Evolutionary conservation across 2,329 filamentous ascomycete genomes (phyloP), one percentile per base, ranked within the genome.

Genomic region (Trichoderma guizhouense): DNA sequence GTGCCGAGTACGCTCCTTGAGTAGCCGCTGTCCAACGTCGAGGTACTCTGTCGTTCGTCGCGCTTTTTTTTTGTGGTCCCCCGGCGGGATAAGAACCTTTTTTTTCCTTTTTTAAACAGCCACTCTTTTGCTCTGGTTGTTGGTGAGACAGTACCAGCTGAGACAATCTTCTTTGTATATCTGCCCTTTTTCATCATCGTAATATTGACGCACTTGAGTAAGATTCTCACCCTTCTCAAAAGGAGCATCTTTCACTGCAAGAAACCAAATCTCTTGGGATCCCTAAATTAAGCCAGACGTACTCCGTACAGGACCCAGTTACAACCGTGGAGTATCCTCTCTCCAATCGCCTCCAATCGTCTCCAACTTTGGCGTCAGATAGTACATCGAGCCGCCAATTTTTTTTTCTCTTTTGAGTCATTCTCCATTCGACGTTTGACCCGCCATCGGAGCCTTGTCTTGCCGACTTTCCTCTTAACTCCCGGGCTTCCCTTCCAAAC

Each of bases 81-180:
- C 57, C 67, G 60, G 43, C 67, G 67, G 67, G 67, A 69, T 69
- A 69, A 69, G 67, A 47, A 69, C 67, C 67, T 69, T 69, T 62
- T 69, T 61, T 34, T 18, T 32, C 55, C n/a, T 69, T 34, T 65
- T 26, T 47, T 15, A 60, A 60, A 60, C n/a, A 18, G 57, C 57
- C 28, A 18, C 8, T 32, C 18, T 18, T 9, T 51, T 51, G 39
- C 53, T 32, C 32, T 60, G 24, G 57, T 24, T n/a, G 14, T 14
- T 21, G 15, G 39, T 21, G 57, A 60, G 28, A n/a, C 57, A 34
- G 28, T 21, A 21, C n/a, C 11, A 53, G 11, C 21, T 53, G 21
- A 53, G 43, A 51, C 9, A 53, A 53, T 53, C 43, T 24, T 24
- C 11, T 24, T 53, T 53, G 47, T 53, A 24, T 53, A 21, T 24